Base-by-base conservation (phyloP, 495 filamentous ascomycete genomes). In the Daldinia childiae region DNA sequence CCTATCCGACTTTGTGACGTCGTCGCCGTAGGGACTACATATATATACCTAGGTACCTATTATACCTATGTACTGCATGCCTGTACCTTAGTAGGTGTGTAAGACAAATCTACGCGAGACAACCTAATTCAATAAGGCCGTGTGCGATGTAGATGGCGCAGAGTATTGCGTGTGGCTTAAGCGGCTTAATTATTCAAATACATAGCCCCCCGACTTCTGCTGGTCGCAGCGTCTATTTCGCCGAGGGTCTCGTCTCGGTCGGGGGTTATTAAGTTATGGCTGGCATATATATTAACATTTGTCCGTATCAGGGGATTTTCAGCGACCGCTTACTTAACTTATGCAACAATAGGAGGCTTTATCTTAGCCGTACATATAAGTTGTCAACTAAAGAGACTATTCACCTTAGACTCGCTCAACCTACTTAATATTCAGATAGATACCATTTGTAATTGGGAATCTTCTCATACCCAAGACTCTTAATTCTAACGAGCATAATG, bases 61-160 rank as follows among this genome's bases (percentile, higher is more conserved):
- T 1, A 1, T 1, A 26, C 1, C 1, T 30, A 30, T 2, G 32
- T 3, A 34, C 32, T 34, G 32, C n/a, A n/a, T n/a, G n/a, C n/a
- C n/a, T n/a, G n/a, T n/a, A n/a, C n/a, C n/a, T n/a, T n/a, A n/a
- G n/a, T n/a, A n/a, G n/a, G n/a, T n/a, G n/a, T n/a, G n/a, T 54
- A n/a, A 54, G 64, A 67, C 64, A 34, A 41, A 59, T 29, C 17
- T 57, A 21, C 21, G 30, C 43, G 24, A 54, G 64, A 66, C 57
- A n/a, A n/a, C n/a, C n/a, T n/a, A 32, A 60, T 45, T 30, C 15
- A 45, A 30, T 27, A 51, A 51, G 54, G 14, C 8, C 50, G n/a
- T 17, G 32, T 34, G 30, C 30, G 30, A 32, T 11, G n/a, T 34
- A 51, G 36, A 45, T 59, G 36, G 27, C 21, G 56, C 56, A n/a